Conservation (phyloP, 495 filamentous ascomycete species). For the Saxophila tyrrhenica region DNA sequence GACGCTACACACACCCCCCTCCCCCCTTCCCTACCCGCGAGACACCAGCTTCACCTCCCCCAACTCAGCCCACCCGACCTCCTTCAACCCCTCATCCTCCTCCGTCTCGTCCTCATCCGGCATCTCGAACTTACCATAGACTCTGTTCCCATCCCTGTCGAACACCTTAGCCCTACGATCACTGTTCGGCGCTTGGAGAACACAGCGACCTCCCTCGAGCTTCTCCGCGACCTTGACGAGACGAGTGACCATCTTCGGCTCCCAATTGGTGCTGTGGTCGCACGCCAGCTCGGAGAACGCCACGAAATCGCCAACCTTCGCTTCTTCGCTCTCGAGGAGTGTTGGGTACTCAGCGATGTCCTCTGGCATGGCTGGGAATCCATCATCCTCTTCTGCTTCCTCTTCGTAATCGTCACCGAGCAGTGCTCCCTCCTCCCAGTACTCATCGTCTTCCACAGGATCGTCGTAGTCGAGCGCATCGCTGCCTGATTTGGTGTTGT, state of each 20-base stretch:
- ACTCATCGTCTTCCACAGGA: conserved; percentile 31
- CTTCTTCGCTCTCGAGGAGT: conserved; percentile 43
- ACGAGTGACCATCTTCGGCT: conserved; percentile 57
- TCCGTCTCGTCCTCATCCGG: conserved; percentile 44
- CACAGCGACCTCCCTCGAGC: conserved; percentile 36
- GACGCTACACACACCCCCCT: background rate
- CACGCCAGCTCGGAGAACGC: conserved; percentile 72
- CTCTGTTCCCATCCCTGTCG: conserved; percentile 44
- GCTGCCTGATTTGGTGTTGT: conserved; percentile 17
- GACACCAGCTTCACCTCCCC: conserved; percentile 4
- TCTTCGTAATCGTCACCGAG: conserved; percentile 29
- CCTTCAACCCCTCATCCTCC: conserved; percentile 39
- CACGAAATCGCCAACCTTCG: conserved; percentile 55
- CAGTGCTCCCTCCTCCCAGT: conserved; percentile 20
- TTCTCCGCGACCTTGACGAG: conserved; percentile 52
- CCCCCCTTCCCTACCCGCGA: background rate
- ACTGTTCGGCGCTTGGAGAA: conserved; percentile 56
- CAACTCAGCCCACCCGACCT: conserved; percentile 47
- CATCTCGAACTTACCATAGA: conserved; percentile 58
- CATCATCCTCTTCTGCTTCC: conserved; percentile 30
- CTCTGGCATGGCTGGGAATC: conserved; percentile 48
- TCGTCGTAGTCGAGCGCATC: conserved; percentile 32
- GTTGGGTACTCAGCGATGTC: conserved; percentile 46
- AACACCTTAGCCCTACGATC: conserved; percentile 46
- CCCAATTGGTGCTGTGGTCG: conserved; percentile 57